phyloP scores from a whole-genome alignment of 23 red algal species.

The Cyanidium caldarium region DNA sequence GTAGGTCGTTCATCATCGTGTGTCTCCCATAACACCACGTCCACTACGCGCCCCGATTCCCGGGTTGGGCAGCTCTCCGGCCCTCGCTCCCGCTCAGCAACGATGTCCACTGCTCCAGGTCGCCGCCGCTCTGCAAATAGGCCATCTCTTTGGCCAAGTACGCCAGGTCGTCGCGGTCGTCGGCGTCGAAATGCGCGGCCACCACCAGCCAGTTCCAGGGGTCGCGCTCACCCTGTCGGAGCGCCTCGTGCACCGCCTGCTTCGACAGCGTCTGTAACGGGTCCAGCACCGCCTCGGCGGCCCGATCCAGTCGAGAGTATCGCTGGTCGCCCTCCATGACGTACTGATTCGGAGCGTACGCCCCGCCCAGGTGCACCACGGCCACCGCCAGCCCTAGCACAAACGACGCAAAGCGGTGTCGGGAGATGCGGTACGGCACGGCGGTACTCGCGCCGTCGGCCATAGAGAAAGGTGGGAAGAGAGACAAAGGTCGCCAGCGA shows the following conservation, averaged over 20 bases:
- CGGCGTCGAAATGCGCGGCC: neutral
- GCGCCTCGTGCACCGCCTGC: neutral
- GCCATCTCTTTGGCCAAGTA: neutral
- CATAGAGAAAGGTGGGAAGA: no score
- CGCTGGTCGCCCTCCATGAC: neutral
- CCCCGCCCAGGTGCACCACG: neutral
- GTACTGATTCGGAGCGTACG: neutral
- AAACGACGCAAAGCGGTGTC: no score
- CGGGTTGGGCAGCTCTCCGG: no score
- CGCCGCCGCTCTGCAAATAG: slow-evolving; percentile 1
- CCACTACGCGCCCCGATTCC: no score
- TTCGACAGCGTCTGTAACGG: neutral
- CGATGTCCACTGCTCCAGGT: slow-evolving; percentile 3
- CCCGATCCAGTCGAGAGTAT: slow-evolving; percentile 2
- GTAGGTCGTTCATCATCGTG: no score
- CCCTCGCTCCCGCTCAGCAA: neutral
- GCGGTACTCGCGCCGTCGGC: no score
- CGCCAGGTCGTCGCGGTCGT: neutral
- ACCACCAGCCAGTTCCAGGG: neutral
- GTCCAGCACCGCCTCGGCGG: neutral
- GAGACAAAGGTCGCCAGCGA: no score
- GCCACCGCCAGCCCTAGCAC: no score
- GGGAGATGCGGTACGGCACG: no score
- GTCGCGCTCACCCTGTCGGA: no score
- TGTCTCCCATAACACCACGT: no score